Evolutionary conservation across 495 filamentous ascomycete genomes (phyloP), one percentile per base, ranked within the genome.

Genomic region (Extremus antarcticus): DNA sequence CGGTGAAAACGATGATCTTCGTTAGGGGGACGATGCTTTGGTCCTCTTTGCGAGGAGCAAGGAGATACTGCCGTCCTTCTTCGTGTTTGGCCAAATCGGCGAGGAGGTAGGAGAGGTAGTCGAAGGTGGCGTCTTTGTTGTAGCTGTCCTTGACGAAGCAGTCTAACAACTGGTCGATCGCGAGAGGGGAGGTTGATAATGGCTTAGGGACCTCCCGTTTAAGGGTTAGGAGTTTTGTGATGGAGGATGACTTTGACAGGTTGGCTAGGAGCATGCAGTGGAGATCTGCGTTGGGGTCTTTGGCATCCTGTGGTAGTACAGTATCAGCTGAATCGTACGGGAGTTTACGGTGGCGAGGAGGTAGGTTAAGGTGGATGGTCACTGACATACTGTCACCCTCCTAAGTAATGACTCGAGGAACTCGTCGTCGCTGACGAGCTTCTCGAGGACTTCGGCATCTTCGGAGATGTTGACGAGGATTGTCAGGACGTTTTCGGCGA

Each of bases 231-330:
- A 97, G 69, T 43, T 78, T 78, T 53, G 82, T 80, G 25, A 95
- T 70, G 7, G 74, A 75, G 55, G 88, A 79, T 54, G 78, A 84
- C 71, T 97, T 96, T 49, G 81, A 76, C 43, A 97, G 75, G 60
- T 98, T 98, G 64, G 92, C 90, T 24, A 98, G 75, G 13, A 98
- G 80, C 90, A 95, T 97, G 25, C 86, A 78, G 17, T 92, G 69
- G 38, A 89, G 79, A 63, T 96, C 86, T 41, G 88, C 89, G 68
- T 89, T 91, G 43, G 81, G 71, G 61, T 85, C 82, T 56, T 82
- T 78, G 32, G 68, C 41, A 57, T 77, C 78, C 82, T 86, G 50
- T 3, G 23, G 19, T 15, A n/a, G n/a, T n/a, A n/a, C n/a, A n/a
- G n/a, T n/a, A n/a, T n/a, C n/a, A n/a, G n/a, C n/a, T n/a, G n/a